A percentile compares a stretch with the other conserved stretches of the same genome.
phyloP scores from a whole-genome alignment of 257 asterid genomes.

The Plectranthus barbatus region DNA sequence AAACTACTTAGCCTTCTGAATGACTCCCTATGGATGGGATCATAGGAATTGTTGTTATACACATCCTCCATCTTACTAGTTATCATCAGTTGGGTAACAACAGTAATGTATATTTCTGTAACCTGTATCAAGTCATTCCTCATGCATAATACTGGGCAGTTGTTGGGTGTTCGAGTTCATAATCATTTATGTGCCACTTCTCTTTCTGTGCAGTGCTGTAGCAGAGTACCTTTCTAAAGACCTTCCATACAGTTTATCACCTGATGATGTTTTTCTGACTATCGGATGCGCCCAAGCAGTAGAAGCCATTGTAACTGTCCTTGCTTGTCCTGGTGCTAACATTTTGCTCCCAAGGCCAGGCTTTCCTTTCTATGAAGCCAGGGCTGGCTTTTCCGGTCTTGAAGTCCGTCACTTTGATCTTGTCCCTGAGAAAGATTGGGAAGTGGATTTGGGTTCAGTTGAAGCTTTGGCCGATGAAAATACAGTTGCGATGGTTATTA shows the following conservation, averaged over 20 bases:
- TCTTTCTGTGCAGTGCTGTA: conserved; percentile 44
- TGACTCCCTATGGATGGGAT: neutral
- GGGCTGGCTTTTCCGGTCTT: conserved; percentile 37
- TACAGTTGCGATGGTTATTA: conserved; percentile 77
- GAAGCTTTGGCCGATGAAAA: conserved; percentile 66
- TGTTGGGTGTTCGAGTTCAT: neutral
- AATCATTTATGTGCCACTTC: neutral
- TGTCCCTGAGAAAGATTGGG: conserved; percentile 67
- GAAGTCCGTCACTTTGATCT: conserved; percentile 77
- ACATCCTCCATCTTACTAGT: neutral
- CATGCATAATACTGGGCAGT: neutral
- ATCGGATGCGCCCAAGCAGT: conserved; percentile 67
- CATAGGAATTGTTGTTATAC: neutral
- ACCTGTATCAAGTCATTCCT: no score
- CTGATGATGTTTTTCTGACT: conserved; percentile 62
- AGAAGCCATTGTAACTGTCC: conserved; percentile 45
- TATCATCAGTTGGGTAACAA: no score
- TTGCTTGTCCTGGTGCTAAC: conserved; percentile 70
- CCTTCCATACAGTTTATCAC: conserved; percentile 58
- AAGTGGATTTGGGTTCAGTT: conserved; percentile 62
- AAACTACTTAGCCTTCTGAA: neutral
- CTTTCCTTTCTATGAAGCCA: conserved; percentile 61
- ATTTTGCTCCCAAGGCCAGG: conserved; percentile 82
- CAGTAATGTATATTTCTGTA: no score
- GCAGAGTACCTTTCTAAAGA: conserved; percentile 77